Evolutionary conservation across 1,284 basidiomycete species (phyloP), one percentile per base, ranked within the genome.

Genomic region (Wallemia hederae): DNA sequence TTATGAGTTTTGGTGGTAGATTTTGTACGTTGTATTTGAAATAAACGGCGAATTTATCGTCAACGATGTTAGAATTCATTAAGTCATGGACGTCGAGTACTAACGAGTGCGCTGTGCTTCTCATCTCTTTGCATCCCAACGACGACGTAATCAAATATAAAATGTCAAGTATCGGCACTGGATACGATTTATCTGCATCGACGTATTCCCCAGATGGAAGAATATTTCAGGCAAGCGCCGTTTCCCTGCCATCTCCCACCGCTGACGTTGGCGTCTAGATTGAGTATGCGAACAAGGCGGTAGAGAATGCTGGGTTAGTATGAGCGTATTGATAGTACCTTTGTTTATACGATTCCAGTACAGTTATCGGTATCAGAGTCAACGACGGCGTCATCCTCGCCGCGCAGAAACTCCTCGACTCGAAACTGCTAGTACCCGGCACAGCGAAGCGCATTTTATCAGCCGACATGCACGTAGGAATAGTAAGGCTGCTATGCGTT

Each of bases 201-300:
- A 98, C 92, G 59, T 98, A 98, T 76, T 96, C 90, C 39, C 92
- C 92, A 62, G 92, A 98, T 73, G 92, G 92, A 26, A 81, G 94
- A 65, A 89, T 98, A 70, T 98, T 98, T 70, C 92, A 98, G 78
- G 87, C 86, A 59, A 61, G 72, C 66, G 19, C 24, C 0, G 24
- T 34, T 15, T 58, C 22, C 27, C 7, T 5, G 39, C 24, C 33
- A 31, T 58, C 9, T 60, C 58, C 29, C 19, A 57, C 58, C 63
- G 62, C 27, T 63, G 27, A 65, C 60, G 65, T 63, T 63, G 61
- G 60, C 60, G 56, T 63, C 59, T 64, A 89, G 88, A 86, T 98
- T 71, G 94, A 98, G 73, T 98, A 98, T 70, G 94, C 94, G 60
- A 83, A 82, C 74, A 98, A 98, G 74, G 91, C 94, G 29, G 92